Evolutionary conservation across 306 rosid genomes (phyloP), one percentile per base, ranked within the genome.

Genomic region (Abrus precatorius): DNA sequence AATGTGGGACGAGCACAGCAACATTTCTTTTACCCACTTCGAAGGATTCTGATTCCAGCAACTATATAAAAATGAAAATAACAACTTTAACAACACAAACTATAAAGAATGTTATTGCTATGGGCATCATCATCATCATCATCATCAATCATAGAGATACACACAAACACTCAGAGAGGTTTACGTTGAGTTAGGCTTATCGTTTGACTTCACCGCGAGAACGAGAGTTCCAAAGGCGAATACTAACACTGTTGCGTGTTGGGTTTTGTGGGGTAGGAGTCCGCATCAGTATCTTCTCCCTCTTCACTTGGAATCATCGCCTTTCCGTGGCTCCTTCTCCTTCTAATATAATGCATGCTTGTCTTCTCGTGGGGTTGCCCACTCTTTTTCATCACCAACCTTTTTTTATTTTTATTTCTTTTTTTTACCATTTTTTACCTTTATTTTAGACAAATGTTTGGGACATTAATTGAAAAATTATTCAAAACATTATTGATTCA

Each of bases 191-290:
- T 34, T 34, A 2, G 4, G 81, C 66, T 40, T 60, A 0, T 29
- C 55, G 87, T 65, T 77, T 88, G 94, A 92, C 97, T 90, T 75
- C 57, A 4, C 75, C 34, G 41, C 68, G 80, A 68, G 84, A 69
- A 79, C 48, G 76, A 78, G 82, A 68, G 30, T 67, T 82, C 70
- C 89, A 69, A 74, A 14, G 76, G 7, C 41, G 65, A 38, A 75
- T 1, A 33, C 40, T 36, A 28, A 56, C 1, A 36, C 40, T 36
- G 40, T 36, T 2, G 40, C 40, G 40, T 56, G 81, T 27, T 30
- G 64, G 54, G 72, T 50, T 43, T 3, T 55, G 53, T 33, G 55
- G 57, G 60, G 61, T 63, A 76, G 30, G 83, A 61, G 68, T 66
- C 27, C 36, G 60, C 73, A 69, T 76, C 40, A 69, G 90, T 83